Base-by-base conservation (phyloP, 768 basidiomycete species). In the Calvatia gigantea region DNA sequence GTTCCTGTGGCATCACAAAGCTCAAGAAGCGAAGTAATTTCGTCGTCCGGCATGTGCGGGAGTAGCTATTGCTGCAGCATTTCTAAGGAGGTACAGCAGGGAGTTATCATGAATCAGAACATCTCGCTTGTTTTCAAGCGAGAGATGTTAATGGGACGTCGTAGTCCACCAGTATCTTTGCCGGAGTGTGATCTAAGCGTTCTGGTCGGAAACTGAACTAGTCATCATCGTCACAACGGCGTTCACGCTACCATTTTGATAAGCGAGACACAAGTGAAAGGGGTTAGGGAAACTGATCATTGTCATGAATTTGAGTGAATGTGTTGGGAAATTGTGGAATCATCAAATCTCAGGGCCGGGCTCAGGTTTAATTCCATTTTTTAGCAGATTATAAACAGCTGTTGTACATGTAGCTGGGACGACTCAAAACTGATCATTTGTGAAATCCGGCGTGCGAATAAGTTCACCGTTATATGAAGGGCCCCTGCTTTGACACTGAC, bases 101-200 rank as follows among this genome's bases (percentile, higher is more conserved):
- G 35, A 28, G 39, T 42, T 28, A 42, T 42, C 51, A 52, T 52
- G 29, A 46, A 37, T 46, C 35, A 54, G 33, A 25, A 47, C 25
- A 39, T n/a, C 44, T 55, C 54, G 54, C 54, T 55, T 55, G 37
- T 29, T 35, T 6, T 17, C 33, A 55, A 55, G 54, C 54, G 54
- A 55, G 44, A 39, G 39, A 31, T 23, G 27, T n/a, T n/a, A n/a
- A n/a, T n/a, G n/a, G 27, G 44, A 41, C 54, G 54, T 55, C 54
- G 41, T 46, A 17, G 19, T 46, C 28, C 8, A 25, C 14, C 31
- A 21, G 7, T 42, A 19, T 12, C 14, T 35, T 38, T 47, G 7
- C 44, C 44, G 54, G n/a, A 28, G 15, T 37, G 37, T 41, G 27
- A 54, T 29, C 17, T 41, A 29, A 54, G 54, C 54, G 54, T 37